Evolutionary conservation across 192 early-diverging fungal species (phyloP).

Genomic region (Dissophora globulifera): DNA sequence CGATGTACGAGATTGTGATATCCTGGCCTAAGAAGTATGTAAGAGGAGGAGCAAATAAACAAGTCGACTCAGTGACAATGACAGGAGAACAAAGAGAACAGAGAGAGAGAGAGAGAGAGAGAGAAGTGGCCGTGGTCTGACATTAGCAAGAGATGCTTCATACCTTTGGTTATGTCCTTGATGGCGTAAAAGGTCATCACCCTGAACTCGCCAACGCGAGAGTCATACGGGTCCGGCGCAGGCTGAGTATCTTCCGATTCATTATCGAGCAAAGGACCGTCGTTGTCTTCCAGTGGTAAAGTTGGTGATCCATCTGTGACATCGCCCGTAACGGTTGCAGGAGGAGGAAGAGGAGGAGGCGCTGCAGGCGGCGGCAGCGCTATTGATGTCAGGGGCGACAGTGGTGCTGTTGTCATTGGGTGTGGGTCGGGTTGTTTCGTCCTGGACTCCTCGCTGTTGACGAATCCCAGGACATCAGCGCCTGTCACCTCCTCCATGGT

Average conservation of each 20-base stretch:
- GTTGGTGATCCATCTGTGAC: no score
- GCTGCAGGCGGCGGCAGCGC: conserved; percentile 9
- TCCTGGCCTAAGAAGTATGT: conserved; percentile 52
- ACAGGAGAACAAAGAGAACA: background rate
- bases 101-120: no score
- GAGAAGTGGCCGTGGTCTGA: no score
- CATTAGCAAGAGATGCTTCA: no score
- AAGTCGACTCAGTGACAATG: background rate
- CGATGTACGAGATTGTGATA: conserved; percentile 76
- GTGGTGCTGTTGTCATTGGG: no score
- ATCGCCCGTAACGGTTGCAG: no score
- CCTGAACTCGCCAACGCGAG: conserved; percentile 21
- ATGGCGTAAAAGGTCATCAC: conserved; percentile 51
- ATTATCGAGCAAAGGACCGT: no score
- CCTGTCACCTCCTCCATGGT: conserved; percentile 13
- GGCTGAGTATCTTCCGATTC: no score
- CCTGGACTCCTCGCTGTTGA: background rate
- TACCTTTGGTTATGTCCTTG: conserved; percentile 39
- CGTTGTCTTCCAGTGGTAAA: no score
- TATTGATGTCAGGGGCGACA: background rate
- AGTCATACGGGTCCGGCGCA: conserved; percentile 12
- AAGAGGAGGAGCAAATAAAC: background rate
- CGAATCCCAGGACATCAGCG: conserved; percentile 10
- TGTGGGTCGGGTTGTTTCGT: no score
- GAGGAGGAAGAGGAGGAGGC: no score